Conservation (phyloP, 371 early-diverging fungal species). For the Haplosporangium sp. region DNA sequence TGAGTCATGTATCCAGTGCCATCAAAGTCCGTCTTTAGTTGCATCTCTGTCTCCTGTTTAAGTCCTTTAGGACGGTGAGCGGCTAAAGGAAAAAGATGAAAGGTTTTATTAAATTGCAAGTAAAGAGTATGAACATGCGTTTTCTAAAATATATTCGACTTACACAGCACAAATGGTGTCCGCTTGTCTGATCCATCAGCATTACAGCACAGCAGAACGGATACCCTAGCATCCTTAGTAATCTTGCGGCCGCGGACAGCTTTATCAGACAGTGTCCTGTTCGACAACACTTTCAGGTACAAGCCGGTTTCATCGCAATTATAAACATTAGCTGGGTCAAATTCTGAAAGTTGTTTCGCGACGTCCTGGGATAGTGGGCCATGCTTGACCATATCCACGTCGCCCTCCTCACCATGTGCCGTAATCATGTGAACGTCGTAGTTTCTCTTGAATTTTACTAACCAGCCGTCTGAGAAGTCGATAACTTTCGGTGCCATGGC, state of each 20-base stretch:
- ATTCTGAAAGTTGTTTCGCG: neutral
- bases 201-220: slow-evolving; percentile 7
- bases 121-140: neutral
- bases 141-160: neutral
- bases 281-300: slow-evolving; percentile 3
- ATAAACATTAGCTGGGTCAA: neutral
- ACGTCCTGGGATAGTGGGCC: neutral
- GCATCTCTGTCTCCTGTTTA: neutral
- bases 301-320: slow-evolving; percentile 12
- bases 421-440: neutral
- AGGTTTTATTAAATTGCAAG: neutral
- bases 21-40: neutral
- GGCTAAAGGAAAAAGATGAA: neutral
- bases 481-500: neutral
- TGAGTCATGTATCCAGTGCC: slow-evolving; percentile 4
- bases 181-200: slow-evolving; percentile 8
- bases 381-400: neutral
- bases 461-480: slow-evolving; percentile 1
- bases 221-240: neutral
- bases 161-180: slow-evolving; percentile 3
- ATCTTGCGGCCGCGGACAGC: slow-evolving; percentile 2
- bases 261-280: neutral
- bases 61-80: neutral
- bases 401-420: slow-evolving; percentile 7
- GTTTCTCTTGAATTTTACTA: neutral